phyloP scores from a whole-genome alignment of 139 green algal species.

The Desmodesmus armatus region DNA sequence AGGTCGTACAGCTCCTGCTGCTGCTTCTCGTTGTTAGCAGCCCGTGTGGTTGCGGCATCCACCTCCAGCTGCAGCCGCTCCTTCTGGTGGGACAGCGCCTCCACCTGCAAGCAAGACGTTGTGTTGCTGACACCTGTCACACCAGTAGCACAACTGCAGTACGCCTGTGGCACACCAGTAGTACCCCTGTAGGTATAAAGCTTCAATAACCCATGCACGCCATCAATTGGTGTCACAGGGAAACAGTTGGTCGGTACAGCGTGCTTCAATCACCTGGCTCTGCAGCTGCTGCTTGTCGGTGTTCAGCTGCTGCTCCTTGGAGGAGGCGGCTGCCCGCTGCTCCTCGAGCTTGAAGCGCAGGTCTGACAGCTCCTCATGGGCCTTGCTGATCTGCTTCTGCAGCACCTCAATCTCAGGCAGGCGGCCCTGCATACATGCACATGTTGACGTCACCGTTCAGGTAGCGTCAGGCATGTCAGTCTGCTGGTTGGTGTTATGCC shows the following conservation, averaged over 20 bases:
- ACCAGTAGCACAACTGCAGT: no score
- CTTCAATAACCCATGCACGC: no score
- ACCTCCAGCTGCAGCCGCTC: conserved; percentile 30
- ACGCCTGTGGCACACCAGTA: no score
- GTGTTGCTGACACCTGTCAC: no score
- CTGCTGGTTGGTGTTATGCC: no score
- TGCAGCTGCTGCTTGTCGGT: conserved; percentile 29
- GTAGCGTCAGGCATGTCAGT: not conserved
- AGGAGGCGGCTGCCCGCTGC: conserved; percentile 23
- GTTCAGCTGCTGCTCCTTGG: conserved; percentile 3
- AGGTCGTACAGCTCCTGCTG: conserved; percentile 38
- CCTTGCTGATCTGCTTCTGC: conserved; percentile 50
- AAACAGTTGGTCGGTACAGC: no score
- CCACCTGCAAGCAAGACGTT: no score
- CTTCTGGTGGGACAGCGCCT: not conserved
- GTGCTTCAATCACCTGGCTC: no score
- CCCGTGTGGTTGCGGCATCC: conserved; percentile 13
- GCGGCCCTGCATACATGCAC: conserved; percentile 50
- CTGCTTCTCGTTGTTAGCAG: conserved; percentile 46
- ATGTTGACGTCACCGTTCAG: no score
- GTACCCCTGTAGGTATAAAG: no score
- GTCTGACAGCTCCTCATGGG: conserved; percentile 52
- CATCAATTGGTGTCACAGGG: no score
- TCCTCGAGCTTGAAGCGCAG: conserved; percentile 41
- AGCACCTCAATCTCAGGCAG: conserved; percentile 75